Base-by-base conservation (phyloP, 768 basidiomycete genomes). In the Cystofilobasidium macerans region DNA sequence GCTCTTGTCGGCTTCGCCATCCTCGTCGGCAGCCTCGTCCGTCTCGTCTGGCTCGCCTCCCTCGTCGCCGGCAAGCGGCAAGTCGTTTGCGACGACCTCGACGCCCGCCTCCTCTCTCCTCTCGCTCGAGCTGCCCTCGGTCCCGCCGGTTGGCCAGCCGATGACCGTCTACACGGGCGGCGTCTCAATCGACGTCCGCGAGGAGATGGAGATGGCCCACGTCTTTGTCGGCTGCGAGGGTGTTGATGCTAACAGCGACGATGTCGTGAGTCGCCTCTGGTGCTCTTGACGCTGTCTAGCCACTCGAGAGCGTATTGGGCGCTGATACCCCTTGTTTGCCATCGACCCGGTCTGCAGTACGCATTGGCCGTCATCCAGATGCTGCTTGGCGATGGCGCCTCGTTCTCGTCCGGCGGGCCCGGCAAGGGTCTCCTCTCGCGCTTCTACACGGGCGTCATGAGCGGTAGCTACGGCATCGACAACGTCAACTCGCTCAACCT, bases 211-310 rank as follows among this genome's bases (percentile, higher is more conserved):
- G 71, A 73, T 84, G 57, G 85, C 90, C 70, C 95, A 98, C 75
- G 81, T 97, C 61, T 95, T 95, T 75, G 80, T 99, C 64, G 91
- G 83, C 0, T 99, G 86, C 72, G 93, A 98, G 75, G 91, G 92
- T 32, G 81, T 89, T 3, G 86, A 89, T 3, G 89, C 97, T 54
- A 85, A 87, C 72, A 88, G 94, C 70, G 75, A 76, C 3, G 84
- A 88, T 58, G 91, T 95, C 73, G 64, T 65, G 48, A 57, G 64
- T 57, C 36, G 5, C n/a, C 8, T 14, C 18, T 28, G 20, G 8
- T 42, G n/a, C n/a, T n/a, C n/a, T n/a, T n/a, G n/a, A n/a, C n/a
- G n/a, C n/a, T n/a, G n/a, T n/a, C n/a, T n/a, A n/a, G n/a, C n/a
- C n/a, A n/a, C n/a, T n/a, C n/a, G n/a, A n/a, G n/a, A n/a, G n/a